Evolutionary conservation across 2,329 filamentous ascomycete species (phyloP), one percentile per base, ranked within the genome.

Genomic region (Colletotrichum salicis): DNA sequence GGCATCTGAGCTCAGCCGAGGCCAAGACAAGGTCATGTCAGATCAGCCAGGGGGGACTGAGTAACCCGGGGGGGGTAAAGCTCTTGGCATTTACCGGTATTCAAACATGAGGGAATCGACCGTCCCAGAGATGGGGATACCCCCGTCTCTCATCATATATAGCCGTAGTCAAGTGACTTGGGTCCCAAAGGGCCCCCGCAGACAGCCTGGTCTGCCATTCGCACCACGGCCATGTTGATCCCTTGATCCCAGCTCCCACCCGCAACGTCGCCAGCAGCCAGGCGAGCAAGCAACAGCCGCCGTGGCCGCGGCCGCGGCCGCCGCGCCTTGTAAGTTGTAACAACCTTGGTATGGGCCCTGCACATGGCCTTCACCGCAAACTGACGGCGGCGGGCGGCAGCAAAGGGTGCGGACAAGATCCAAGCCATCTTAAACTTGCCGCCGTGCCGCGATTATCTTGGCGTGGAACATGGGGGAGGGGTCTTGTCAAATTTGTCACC

Each of bases 101-200:
- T 37, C 33, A 64, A 41, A n/a, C 29, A 54, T 54, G 33, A 62
- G n/a, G 27, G 48, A 24, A 63, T 63, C n/a, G 41, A 27, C 33
- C 15, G 51, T 67, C 67, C 56, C 72, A 87, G 87, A 41, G 79
- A 80, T 1, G 86, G 85, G 0, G 78, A 83, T 63, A 82, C 87
- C 6, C 84, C 85, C 1, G 86, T 85, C 1, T 86, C 85, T 86
- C 85, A 3, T 78, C 85, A 19, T 85, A 81, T 64, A 79, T 87
- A 0, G 84, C 85, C 1, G 19, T 33, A 22, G 33, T 48, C 56
- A 69, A 58, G 29, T 48, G 41, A 57, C 62, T 54, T 48, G 27
- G 37, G 24, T 55, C 33, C 33, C 10, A 62, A 27, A 13, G n/a
- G 58, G 29, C 51, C 15, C 15, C 54, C n/a, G 22, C 56, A 29